Evolutionary conservation across 73 alveolate species (phyloP).

Genomic region (Paramecium sonneborni): DNA sequence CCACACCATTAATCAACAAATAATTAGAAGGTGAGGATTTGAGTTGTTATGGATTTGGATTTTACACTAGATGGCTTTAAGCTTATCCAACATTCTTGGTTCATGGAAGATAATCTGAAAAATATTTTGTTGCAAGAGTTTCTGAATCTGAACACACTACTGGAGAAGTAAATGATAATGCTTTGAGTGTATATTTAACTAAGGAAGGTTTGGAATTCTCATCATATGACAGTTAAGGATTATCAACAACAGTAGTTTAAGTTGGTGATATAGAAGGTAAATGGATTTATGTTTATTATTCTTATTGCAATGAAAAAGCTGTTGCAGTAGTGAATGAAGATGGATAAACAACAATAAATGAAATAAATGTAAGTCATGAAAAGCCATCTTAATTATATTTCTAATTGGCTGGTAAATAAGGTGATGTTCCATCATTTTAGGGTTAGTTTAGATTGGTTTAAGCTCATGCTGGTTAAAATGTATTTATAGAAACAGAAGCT

Average conservation of each 20-base stretch:
- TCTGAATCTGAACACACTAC: background rate
- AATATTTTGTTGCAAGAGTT: slow-evolving; percentile 17
- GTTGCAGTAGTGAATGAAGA: background rate
- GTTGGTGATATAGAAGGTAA: slow-evolving; percentile 45
- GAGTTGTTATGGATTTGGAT: slow-evolving; percentile 33
- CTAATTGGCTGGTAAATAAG: background rate
- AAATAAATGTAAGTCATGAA: background rate
- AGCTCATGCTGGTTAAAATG: background rate
- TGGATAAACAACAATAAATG: background rate
- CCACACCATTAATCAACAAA: background rate
- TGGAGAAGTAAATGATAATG: background rate
- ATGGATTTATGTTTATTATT: background rate
- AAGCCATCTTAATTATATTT: background rate
- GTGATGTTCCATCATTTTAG: background rate
- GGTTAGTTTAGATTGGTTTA: slow-evolving; percentile 2
- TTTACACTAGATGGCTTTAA: slow-evolving; percentile 30
- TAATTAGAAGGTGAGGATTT: slow-evolving; percentile 25
- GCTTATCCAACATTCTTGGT: slow-evolving; percentile 19
- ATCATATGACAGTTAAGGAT: background rate
- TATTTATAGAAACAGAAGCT: background rate
- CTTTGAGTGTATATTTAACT: background rate
- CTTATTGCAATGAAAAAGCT: slow-evolving; percentile 15
- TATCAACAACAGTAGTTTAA: background rate
- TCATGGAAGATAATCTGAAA: slow-evolving; percentile 39
- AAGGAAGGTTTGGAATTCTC: slow-evolving; percentile 21